Evolutionary conservation across 371 early-diverging fungal genomes (phyloP).

Genomic region (Parasitella parasitica): DNA sequence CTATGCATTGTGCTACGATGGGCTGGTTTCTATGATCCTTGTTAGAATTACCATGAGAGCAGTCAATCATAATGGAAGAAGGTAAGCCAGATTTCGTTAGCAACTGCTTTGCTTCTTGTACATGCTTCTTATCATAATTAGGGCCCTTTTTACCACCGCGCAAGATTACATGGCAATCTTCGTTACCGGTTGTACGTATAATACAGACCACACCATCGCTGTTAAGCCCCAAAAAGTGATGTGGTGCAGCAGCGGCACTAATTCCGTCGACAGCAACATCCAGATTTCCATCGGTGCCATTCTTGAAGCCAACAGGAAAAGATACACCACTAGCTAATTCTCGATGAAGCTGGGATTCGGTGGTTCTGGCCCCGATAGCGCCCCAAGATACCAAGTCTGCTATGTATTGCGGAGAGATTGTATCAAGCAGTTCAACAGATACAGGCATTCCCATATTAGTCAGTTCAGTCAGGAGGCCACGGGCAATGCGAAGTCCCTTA

Average conservation of each 20-base stretch:
- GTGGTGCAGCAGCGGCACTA: constrained; percentile 78
- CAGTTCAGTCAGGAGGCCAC: constrained; percentile 44
- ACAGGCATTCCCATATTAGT: constrained; percentile 86
- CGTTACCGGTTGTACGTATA: constrained; percentile 85
- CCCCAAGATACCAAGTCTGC: constrained; percentile 94
- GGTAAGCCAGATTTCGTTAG: constrained; percentile 57
- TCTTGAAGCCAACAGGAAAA: constrained; percentile 95
- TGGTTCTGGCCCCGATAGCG: constrained; percentile 94
- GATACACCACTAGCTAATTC: constrained; percentile 94
- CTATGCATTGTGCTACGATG: constrained; percentile 52
- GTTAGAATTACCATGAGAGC: constrained; percentile 81
- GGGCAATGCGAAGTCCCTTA: constrained; percentile 84
- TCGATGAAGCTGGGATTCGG: constrained; percentile 91
- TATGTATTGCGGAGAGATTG: constrained; percentile 92
- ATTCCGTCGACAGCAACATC: constrained; percentile 89
- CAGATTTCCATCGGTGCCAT: constrained; percentile 90
- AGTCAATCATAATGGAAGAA: constrained; percentile 82
- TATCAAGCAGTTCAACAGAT: constrained; percentile 90
- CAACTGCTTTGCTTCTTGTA: constrained; percentile 51
- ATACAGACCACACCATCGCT: constrained; percentile 91
- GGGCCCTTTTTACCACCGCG: constrained; percentile 84
- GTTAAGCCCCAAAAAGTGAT: constrained; percentile 91
- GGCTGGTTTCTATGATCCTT: constrained; percentile 77
- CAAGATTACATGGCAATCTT: constrained; percentile 51
- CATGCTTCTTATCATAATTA: constrained; percentile 72